Percentiles rank a stretch among this genome's conserved stretches.
Evolutionary conservation across 2,329 filamentous ascomycete genomes (phyloP).

Genomic region (Aquanectria penicillioides): DNA sequence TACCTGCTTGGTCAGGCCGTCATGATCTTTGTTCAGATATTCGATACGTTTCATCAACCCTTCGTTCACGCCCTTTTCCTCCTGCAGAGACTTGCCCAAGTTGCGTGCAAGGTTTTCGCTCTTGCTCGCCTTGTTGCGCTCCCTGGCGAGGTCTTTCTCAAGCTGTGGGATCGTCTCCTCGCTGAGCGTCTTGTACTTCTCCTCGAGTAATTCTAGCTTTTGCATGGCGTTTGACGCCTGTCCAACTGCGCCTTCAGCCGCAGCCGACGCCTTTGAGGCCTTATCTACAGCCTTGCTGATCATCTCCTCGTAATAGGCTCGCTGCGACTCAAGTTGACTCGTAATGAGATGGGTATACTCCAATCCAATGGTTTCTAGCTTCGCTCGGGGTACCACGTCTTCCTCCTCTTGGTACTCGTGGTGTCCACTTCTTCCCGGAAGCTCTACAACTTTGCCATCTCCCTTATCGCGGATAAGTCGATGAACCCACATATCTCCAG

Average conservation of each 20-base stretch:
- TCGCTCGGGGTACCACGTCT: slow-evolving; percentile 76
- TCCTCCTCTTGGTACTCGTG: slow-evolving; percentile 56
- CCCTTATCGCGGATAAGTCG: slow-evolving; percentile 93
- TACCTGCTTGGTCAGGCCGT: slow-evolving; percentile 65
- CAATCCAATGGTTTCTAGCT: slow-evolving; percentile 81
- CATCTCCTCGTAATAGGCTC: slow-evolving; percentile 93
- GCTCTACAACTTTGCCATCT: slow-evolving; percentile 90
- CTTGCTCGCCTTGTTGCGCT: slow-evolving; percentile 74
- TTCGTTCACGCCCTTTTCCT: slow-evolving; percentile 87
- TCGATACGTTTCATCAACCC: slow-evolving; percentile 85
- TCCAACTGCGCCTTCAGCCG: slow-evolving; percentile 69
- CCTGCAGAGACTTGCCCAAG: slow-evolving; percentile 79
- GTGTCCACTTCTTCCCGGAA: slow-evolving; percentile 67
- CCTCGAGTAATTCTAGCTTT: slow-evolving; percentile 63
- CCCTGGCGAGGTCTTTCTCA: slow-evolving; percentile 77
- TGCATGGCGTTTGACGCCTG: slow-evolving; percentile 60
- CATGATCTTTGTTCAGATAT: slow-evolving; percentile 73
- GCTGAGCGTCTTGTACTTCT: slow-evolving; percentile 56
- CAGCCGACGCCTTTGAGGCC: slow-evolving; percentile 76
- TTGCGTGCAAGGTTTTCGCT: slow-evolving; percentile 80
- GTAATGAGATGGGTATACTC: slow-evolving; percentile 96
- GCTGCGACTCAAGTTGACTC: slow-evolving; percentile 91
- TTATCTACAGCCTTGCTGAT: slow-evolving; percentile 91
- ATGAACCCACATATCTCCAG: slow-evolving; percentile 94
- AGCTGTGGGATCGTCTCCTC: slow-evolving; percentile 71